These are phyloP conservation scores for Claviceps sp. DNA, from an alignment of 2,329 filamentous ascomycete species.

Conservation along the genomic window DNA sequence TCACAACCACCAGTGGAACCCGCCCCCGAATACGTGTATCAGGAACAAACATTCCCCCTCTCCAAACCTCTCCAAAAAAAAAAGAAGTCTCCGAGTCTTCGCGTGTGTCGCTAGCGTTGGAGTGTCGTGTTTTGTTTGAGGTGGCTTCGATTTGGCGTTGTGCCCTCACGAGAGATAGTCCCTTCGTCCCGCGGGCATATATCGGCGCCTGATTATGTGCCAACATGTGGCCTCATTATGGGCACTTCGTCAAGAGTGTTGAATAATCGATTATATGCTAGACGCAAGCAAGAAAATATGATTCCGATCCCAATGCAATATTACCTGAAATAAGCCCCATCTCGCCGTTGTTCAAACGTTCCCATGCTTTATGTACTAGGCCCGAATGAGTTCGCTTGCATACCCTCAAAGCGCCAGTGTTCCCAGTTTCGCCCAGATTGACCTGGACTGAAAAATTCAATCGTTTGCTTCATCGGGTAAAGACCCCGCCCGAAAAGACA, in stretches of 20 bases:
- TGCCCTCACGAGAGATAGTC: neutral
- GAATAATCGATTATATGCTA: slow-evolving; percentile 18
- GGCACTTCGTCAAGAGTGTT: slow-evolving; percentile 2
- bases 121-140: neutral
- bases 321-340: slow-evolving; percentile 28
- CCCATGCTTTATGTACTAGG: slow-evolving; percentile 22
- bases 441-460: slow-evolving; percentile 12
- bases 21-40: neutral
- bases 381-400: slow-evolving; percentile 15
- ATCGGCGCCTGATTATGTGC: neutral
- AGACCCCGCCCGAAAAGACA: slow-evolving; percentile 12
- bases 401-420: slow-evolving; percentile 13
- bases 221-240: neutral
- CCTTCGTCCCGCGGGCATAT: neutral
- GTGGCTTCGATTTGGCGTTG: neutral
- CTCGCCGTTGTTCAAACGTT: slow-evolving; percentile 14
- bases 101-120: neutral
- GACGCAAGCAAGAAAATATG: slow-evolving; percentile 14
- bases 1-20: neutral
- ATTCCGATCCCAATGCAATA: slow-evolving; percentile 32
- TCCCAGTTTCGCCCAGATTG: slow-evolving; percentile 20
- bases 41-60: neutral
- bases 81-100: neutral
- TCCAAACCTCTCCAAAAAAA: neutral
- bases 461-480: slow-evolving; percentile 15